Conservation (phyloP, 441 rosid species). For the Eutrema salsugineum region DNA sequence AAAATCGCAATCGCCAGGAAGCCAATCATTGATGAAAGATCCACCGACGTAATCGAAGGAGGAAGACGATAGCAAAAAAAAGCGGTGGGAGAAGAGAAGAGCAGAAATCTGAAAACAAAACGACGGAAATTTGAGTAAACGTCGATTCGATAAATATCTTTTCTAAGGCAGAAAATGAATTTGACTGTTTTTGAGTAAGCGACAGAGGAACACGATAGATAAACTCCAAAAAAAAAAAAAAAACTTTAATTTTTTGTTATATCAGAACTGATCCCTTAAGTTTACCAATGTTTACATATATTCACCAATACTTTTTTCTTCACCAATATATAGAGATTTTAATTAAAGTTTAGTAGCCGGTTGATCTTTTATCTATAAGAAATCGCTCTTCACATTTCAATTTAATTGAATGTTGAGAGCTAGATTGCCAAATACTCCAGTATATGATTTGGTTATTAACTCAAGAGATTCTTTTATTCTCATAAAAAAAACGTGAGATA, state of each 20-base stretch:
- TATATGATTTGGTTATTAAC: background rate
- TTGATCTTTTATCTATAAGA: background rate
- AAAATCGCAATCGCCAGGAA: background rate
- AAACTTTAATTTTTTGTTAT: background rate
- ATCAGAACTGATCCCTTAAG: background rate
- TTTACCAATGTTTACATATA: background rate
- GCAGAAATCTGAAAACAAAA: constrained; percentile 11
- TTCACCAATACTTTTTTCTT: background rate
- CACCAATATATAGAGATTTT: background rate
- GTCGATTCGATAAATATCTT: constrained; percentile 13
- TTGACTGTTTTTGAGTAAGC: constrained; percentile 31
- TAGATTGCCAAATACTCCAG: background rate
- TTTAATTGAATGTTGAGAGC: background rate
- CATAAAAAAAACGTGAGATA: background rate
- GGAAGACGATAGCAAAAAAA: constrained; percentile 14
- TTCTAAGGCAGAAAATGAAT: constrained; percentile 23
- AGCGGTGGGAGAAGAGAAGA: constrained; percentile 7
- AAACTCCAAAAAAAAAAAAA: background rate
- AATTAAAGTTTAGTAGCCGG: background rate
- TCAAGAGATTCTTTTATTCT: background rate
- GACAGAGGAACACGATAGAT: constrained; percentile 19
- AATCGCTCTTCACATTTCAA: background rate
- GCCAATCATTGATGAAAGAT: constrained; percentile 21
- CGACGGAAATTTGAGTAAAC: constrained; percentile 11
- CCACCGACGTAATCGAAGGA: constrained; percentile 17